phyloP scores from a whole-genome alignment of 306 rosid species.

The Acmispon strigosus region DNA sequence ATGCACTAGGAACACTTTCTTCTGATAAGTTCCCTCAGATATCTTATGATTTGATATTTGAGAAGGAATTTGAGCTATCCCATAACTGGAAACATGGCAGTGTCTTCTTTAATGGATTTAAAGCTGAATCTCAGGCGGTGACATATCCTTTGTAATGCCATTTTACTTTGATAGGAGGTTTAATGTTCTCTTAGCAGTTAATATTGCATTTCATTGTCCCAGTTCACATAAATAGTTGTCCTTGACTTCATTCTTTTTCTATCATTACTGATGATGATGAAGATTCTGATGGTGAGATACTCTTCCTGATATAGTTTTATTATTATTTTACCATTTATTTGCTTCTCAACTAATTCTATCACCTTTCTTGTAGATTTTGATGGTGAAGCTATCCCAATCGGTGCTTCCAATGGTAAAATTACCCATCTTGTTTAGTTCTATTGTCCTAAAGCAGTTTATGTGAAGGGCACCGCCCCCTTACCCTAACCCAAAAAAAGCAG shows the following conservation, averaged over 20 bases:
- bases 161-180: constrained; percentile 7
- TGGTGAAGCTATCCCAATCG: constrained; percentile 19
- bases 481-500: too few relatives aligned
- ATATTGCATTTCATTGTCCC: background rate
- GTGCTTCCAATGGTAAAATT: constrained; percentile 30
- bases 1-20: constrained; percentile 55
- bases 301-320: constrained; percentile 8
- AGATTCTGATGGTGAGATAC: constrained; percentile 37
- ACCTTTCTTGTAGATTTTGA: constrained; percentile 22
- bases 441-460: background rate
- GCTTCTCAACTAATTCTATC: background rate
- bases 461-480: too few relatives aligned
- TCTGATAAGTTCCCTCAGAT: constrained; percentile 49
- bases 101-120: constrained; percentile 52
- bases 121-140: background rate
- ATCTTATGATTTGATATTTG: constrained; percentile 53
- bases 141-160: constrained; percentile 45
- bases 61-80: constrained; percentile 57
- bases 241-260: constrained; percentile 34
- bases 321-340: background rate
- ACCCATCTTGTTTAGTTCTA: background rate
- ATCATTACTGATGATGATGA: constrained; percentile 15
- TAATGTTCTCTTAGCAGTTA: background rate
- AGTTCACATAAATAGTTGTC: background rate
- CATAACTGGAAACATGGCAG: constrained; percentile 67